These are phyloP conservation scores for Hymenoscyphus scutula DNA, from an alignment of 2,329 filamentous ascomycete genomes.

Conservation along the genomic window DNA sequence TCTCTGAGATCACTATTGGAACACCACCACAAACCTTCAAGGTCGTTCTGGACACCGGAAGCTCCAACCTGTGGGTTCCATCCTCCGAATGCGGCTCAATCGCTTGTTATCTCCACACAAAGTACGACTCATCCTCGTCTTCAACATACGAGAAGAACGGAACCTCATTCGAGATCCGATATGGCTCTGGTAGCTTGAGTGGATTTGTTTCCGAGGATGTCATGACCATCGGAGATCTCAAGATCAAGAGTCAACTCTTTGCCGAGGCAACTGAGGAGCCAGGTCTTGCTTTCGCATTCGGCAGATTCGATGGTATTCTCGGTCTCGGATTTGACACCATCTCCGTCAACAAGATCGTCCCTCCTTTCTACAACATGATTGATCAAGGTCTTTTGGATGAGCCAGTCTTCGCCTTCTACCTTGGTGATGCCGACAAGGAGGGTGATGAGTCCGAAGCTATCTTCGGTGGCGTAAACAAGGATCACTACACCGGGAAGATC, in stretches of 20 bases:
- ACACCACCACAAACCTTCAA: slow-evolving; percentile 94
- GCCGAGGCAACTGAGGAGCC: slow-evolving; percentile 95
- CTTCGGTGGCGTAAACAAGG: slow-evolving; percentile 85
- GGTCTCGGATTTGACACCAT: slow-evolving; percentile 94
- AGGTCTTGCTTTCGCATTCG: slow-evolving; percentile 95
- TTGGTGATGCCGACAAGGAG: slow-evolving; percentile 69
- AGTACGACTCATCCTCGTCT: slow-evolving; percentile 89
- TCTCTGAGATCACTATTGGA: slow-evolving; percentile 92
- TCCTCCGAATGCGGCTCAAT: slow-evolving; percentile 89
- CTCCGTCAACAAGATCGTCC: slow-evolving; percentile 92
- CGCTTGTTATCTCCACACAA: slow-evolving; percentile 94
- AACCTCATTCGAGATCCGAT: slow-evolving; percentile 85
- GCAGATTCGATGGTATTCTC: slow-evolving; percentile 94
- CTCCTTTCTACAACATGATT: slow-evolving; percentile 95
- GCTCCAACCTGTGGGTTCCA: slow-evolving; percentile 98
- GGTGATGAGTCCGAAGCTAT: slow-evolving; percentile 78
- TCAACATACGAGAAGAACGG: slow-evolving; percentile 94
- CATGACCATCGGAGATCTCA: slow-evolving; percentile 83
- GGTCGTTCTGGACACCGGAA: slow-evolving; percentile 96
- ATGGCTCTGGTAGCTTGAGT: slow-evolving; percentile 90
- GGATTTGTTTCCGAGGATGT: slow-evolving; percentile 91
- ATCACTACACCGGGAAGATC: slow-evolving; percentile 80
- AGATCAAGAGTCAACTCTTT: slow-evolving; percentile 86
- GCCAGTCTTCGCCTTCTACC: slow-evolving; percentile 94
- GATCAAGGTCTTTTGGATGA: slow-evolving; percentile 88